Conservation (phyloP, 2,329 filamentous ascomycete species). For the Ophiocordyceps unilateralis region DNA sequence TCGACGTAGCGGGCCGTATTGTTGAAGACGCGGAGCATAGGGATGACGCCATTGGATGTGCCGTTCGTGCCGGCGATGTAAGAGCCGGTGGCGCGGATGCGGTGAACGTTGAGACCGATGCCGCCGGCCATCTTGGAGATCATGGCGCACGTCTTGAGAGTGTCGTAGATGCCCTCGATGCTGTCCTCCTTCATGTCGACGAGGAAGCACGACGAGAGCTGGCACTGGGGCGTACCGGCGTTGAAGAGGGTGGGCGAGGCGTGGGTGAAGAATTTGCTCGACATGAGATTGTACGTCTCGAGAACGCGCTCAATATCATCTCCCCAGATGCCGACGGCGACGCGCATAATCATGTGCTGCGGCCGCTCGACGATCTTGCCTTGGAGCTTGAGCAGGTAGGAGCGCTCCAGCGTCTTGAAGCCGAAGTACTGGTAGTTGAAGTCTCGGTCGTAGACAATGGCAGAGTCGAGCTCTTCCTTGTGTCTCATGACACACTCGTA, state of each 20-base stretch:
- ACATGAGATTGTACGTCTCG: slow-evolving; percentile 98
- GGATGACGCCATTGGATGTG: slow-evolving; percentile 90
- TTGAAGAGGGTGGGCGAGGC: slow-evolving; percentile 97
- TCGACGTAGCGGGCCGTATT: slow-evolving; percentile 98
- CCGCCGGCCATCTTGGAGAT: slow-evolving; percentile 99
- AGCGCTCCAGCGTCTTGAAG: slow-evolving; percentile 97
- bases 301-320: slow-evolving; percentile 87
- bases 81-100: slow-evolving; percentile 90
- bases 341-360: slow-evolving; percentile 99
- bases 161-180: slow-evolving; percentile 98
- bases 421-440: slow-evolving; percentile 99
- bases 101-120: slow-evolving; percentile 91
- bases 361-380: slow-evolving; percentile 94
- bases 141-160: slow-evolving; percentile 97
- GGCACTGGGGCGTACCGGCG: slow-evolving; percentile 83
- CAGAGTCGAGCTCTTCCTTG: slow-evolving; percentile 92
- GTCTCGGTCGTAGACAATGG: slow-evolving; percentile 96
- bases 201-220: slow-evolving; percentile 95
- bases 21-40: slow-evolving; percentile 98
- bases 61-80: slow-evolving; percentile 98
- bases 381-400: slow-evolving; percentile 87
- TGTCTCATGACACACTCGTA: slow-evolving; percentile 93
- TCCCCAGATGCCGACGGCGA: slow-evolving; percentile 90
- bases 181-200: slow-evolving; percentile 99
- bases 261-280: slow-evolving; percentile 95